Base-by-base conservation (phyloP, 352 stramenopile species). In the Pythium phragmitis region DNA sequence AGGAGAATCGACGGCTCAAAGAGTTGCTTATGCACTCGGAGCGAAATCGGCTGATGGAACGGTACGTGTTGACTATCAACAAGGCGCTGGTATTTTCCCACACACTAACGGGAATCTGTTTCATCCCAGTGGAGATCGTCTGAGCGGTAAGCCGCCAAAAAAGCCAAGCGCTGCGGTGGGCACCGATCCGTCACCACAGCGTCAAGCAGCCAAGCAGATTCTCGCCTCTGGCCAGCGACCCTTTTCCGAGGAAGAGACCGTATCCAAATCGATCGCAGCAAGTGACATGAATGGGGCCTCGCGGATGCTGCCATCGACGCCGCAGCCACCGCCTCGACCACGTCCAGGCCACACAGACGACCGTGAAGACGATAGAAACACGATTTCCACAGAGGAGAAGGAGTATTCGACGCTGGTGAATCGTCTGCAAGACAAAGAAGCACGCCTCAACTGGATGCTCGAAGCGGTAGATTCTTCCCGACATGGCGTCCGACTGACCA, bases 371-470 rank as follows among this genome's bases (percentile, higher is more conserved):
- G 62, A 51, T n/a, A 45, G 47, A 30, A 36, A 26, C 9, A 14
- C 2, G 19, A 42, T 45, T 16, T 34, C 55, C n/a, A n/a, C 41
- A 2, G 57, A 69, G 6, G 46, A 50, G 9, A 62, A 54, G 19
- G 63, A 73, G 5, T 67, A 63, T 6, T 72, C 23, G 48, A 65
- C 48, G 19, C 71, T 90, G 11, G 72, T 88, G 39, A 82, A 36
- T 39, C 68, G 74, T 21, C 69, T 90, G 16, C 77, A 88, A 33
- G 77, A 73, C 50, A 85, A 87, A 49, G 79, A 90, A 57, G 77
- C 74, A 21, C 74, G 70, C 17, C 71, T 90, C 7, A 85, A 90
- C 60, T 87, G 75, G 79, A 90, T 90, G 77, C 68, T 90, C 0
- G 81, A 90, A 62, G 79, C 77, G 33, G 80, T 89, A 73, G 13